Base-by-base conservation (phyloP, 345 rosid species). In the Gossypium stocksii region DNA sequence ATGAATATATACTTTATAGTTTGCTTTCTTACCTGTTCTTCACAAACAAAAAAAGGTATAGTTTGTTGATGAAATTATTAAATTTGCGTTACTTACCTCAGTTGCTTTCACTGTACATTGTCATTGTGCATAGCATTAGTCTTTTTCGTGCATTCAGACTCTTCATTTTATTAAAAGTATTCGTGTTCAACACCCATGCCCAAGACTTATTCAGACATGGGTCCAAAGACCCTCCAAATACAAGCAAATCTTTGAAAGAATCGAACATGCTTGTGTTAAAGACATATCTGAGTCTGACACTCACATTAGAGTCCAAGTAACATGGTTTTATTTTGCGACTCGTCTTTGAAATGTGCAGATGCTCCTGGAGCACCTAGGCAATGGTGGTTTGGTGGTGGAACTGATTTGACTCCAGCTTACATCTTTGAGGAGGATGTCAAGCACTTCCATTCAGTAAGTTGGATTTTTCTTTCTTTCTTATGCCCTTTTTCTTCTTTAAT, bases 371-470 rank as follows among this genome's bases (percentile, higher is more conserved):
- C 98, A 68, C 98, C 98, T 2, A 85, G 91, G 82, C 98, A 93
- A 74, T 95, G 99, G 99, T 95, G 98, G 99, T 93, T 95, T 80
- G 97, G 99, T 52, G 98, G 99, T 74, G 99, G 99, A 29, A 95
- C 99, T 72, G 99, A 95, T 87, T 86, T 95, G 43, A 93, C 99
- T 51, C 99, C 99, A 81, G 85, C 99, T 82, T 95, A 95, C 78
- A 89, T 95, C 81, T 91, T 91, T 68, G 97, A 95, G 74, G 98
- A 95, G 73, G 99, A 95, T 86, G 98, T 91, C 77, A 90, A 86
- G 86, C 98, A 93, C 80, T 95, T 95, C 54, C 99, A 95, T 74
- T 86, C 92, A 77, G 99, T 95, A 85, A 74, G 71, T 66, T 65
- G 52, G n/a, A 9, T 22, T 57, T 41, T 38, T n/a, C 5, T 19